Percentiles rank a stretch among this genome's conserved stretches.
These are phyloP conservation scores for Phytophthora pinifolia DNA, from an alignment of 352 stramenopile species.

Conservation along the genomic window DNA sequence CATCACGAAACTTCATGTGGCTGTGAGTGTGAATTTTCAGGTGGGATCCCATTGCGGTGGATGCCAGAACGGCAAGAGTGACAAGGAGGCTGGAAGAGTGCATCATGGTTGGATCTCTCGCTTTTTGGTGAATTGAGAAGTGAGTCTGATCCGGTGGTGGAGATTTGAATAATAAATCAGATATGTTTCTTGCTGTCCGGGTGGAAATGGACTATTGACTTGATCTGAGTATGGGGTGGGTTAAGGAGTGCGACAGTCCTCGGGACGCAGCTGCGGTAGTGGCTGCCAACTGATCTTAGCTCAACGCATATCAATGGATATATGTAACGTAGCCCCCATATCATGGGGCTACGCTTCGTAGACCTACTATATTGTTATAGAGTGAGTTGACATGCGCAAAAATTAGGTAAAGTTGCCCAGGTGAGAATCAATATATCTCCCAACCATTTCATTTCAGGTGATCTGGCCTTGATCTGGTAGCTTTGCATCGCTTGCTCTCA, in stretches of 20 bases:
- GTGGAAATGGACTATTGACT: neutral
- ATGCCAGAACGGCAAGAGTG: conserved; percentile 19
- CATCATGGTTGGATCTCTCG: conserved; percentile 14
- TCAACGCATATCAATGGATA: too few relatives aligned
- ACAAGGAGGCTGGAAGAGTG: conserved; percentile 19
- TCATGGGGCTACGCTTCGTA: too few relatives aligned
- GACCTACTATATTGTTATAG: too few relatives aligned
- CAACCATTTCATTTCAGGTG: too few relatives aligned
- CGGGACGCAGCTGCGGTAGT: conserved; percentile 3
- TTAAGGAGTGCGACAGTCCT: neutral
- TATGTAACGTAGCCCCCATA: too few relatives aligned
- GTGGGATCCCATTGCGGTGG: conserved; percentile 6
- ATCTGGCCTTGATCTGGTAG: too few relatives aligned
- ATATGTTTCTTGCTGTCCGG: conserved; percentile 8
- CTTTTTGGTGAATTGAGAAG: conserved; percentile 19
- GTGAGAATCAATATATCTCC: too few relatives aligned
- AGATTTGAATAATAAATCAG: conserved; percentile 11
- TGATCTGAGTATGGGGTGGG: neutral
- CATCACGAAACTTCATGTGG: conserved; percentile 53
- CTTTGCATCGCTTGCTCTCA: too few relatives aligned
- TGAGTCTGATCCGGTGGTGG: conserved; percentile 2
- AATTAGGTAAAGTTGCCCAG: too few relatives aligned
- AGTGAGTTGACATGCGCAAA: too few relatives aligned
- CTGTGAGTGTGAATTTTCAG: conserved; percentile 29
- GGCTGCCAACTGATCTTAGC: too few relatives aligned